phyloP scores from a whole-genome alignment of 2,329 filamentous ascomycete species.

The Aspergillus brunneoviolaceus region DNA sequence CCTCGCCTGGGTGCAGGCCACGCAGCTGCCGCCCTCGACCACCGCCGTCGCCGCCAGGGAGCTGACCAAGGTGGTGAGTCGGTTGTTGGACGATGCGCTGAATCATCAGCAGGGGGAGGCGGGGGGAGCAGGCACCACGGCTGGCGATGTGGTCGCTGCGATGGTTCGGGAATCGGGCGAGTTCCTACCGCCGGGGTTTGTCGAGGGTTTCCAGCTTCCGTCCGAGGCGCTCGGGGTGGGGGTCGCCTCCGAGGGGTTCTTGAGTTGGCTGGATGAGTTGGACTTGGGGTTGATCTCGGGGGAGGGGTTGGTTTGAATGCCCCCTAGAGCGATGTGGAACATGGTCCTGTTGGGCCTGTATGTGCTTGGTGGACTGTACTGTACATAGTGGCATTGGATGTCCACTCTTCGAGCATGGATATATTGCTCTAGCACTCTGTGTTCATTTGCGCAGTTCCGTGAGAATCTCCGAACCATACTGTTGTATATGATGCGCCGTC shows the following conservation, averaged over 20 bases:
- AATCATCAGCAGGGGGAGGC: constrained; percentile 23
- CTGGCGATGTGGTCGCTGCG: background rate
- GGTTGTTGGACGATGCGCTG: constrained; percentile 22
- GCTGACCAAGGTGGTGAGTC: constrained; percentile 21
- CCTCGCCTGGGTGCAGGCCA: constrained; percentile 22
- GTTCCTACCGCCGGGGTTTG: background rate
- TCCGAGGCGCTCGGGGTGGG: constrained; percentile 1
- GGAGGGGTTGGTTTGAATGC: background rate
- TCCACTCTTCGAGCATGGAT: too few species aligned
- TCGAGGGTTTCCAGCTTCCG: background rate
- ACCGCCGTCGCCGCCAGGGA: constrained; percentile 17
- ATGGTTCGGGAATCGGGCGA: background rate
- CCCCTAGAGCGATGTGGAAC: too few species aligned
- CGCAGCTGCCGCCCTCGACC: constrained; percentile 2
- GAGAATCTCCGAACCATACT: too few species aligned
- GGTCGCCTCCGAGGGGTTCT: constrained; percentile 1
- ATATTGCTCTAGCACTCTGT: too few species aligned
- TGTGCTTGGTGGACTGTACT: too few species aligned
- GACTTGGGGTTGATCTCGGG: background rate
- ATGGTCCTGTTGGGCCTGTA: too few species aligned
- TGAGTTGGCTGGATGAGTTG: constrained; percentile 11
- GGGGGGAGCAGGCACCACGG: background rate
- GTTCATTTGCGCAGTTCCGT: too few species aligned
- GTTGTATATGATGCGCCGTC: too few species aligned
- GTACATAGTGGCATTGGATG: too few species aligned